Conservation (phyloP, 257 asterid species). For the Mentha longifolia region DNA sequence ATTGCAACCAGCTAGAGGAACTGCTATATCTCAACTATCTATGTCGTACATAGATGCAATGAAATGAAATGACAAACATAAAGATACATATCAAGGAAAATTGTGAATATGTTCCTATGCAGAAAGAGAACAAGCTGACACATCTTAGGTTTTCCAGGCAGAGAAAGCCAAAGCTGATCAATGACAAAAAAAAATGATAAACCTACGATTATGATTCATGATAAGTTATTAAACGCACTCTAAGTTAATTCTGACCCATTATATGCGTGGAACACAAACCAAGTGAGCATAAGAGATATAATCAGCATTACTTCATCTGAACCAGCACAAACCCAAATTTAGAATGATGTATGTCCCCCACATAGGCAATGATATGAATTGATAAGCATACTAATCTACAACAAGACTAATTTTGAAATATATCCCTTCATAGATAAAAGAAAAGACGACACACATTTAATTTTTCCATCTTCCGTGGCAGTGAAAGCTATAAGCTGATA, state of each 20-base stretch:
- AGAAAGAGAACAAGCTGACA: neutral
- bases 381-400: neutral
- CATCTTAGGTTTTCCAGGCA: neutral
- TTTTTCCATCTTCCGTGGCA: neutral
- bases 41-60: conserved; percentile 11
- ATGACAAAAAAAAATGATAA: conserved; percentile 17
- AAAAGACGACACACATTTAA: neutral
- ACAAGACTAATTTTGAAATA: neutral
- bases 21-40: conserved; percentile 25
- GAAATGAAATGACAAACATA: conserved; percentile 14
- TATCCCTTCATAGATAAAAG: neutral
- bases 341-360: conserved; percentile 11
- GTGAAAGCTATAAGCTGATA: neutral
- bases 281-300: neutral
- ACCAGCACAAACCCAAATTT: conserved; percentile 4
- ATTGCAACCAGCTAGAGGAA: conserved; percentile 14
- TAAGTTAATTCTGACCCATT: conserved; percentile 8
- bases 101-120: neutral
- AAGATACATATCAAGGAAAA: neutral
- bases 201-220: conserved; percentile 17
- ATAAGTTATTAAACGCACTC: conserved; percentile 9
- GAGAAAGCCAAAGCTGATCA: neutral
- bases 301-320: neutral
- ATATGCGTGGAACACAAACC: neutral
- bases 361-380: conserved; percentile 9